Percentiles rank a stretch among this genome's conserved stretches.
phyloP scores from a whole-genome alignment of 2,329 filamentous ascomycete species.

The Xylaria polymorpha region DNA sequence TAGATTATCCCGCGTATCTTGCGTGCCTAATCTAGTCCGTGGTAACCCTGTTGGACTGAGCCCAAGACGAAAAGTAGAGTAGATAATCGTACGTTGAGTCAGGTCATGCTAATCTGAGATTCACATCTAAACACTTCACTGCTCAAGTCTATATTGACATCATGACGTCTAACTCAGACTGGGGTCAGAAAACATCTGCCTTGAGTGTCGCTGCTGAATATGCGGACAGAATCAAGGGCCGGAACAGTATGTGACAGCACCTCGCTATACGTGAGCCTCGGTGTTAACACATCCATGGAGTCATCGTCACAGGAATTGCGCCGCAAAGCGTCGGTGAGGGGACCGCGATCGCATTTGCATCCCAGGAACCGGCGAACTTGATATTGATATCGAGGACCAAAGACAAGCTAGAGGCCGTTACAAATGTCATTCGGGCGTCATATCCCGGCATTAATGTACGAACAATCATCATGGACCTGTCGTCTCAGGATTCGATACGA shows the following conservation, averaged over 20 bases:
- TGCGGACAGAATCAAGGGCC: conserved; percentile 43
- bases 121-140: not conserved
- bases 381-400: conserved; percentile 59
- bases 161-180: conserved; percentile 48
- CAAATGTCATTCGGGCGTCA: conserved; percentile 51
- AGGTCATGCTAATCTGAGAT: not conserved
- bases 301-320: conserved; percentile 57
- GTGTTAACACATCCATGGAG: conserved; percentile 39
- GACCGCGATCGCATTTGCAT: conserved; percentile 58
- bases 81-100: not conserved
- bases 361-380: conserved; percentile 56
- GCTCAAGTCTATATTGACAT: conserved; percentile 3
- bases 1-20: conserved; percentile 6
- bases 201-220: conserved; percentile 52
- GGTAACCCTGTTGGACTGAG: not conserved
- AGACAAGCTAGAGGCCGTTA: conserved; percentile 56
- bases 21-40: not conserved
- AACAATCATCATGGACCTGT: conserved; percentile 53
- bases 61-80: not conserved
- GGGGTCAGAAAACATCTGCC: conserved; percentile 50
- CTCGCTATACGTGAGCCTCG: conserved; percentile 35
- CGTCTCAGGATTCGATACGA: conserved; percentile 53
- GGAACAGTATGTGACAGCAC: conserved; percentile 43
- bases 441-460: conserved; percentile 53
- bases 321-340: conserved; percentile 56